Conservation (phyloP, 139 green algal genomes). For the Closterium sp. region DNA sequence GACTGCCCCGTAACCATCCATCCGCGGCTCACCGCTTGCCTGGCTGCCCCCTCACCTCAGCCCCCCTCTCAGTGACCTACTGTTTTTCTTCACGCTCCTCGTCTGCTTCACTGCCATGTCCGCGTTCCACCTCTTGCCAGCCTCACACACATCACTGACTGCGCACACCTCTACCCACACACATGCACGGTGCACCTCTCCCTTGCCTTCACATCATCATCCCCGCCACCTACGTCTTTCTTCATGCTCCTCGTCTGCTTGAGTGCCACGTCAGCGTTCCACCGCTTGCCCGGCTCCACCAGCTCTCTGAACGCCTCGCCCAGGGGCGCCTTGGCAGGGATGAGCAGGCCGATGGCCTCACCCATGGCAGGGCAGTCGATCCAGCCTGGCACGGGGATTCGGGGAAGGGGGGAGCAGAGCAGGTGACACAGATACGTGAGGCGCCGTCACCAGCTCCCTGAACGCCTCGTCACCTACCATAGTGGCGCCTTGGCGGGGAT, state of each 20-base stretch:
- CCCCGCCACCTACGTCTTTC: background rate
- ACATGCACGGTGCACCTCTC: too few species aligned
- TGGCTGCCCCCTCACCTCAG: too few species aligned
- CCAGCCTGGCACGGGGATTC: constrained; percentile 54
- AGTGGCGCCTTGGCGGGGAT: background rate
- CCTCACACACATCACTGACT: too few species aligned
- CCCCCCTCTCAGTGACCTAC: too few species aligned
- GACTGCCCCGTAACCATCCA: background rate
- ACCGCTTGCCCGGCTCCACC: constrained; percentile 45
- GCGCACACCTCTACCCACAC: too few species aligned
- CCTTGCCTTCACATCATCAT: too few species aligned
- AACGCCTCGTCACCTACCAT: background rate
- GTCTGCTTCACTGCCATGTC: too few species aligned
- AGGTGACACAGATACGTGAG: too few species aligned
- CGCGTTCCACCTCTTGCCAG: too few species aligned
- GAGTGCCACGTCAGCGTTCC: constrained; percentile 40
- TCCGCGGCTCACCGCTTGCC: background rate
- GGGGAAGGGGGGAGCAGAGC: background rate
- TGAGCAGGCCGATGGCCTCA: constrained; percentile 39
- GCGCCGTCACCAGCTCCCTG: too few species aligned
- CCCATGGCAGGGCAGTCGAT: constrained; percentile 59
- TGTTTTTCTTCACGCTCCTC: too few species aligned
- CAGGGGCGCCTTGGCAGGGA: constrained; percentile 67
- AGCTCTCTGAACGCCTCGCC: constrained; percentile 43
- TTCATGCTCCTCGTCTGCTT: background rate